Evolutionary conservation across 495 filamentous ascomycete species (phyloP), one percentile per base, ranked within the genome.

Genomic region (Haplographium delicatum): DNA sequence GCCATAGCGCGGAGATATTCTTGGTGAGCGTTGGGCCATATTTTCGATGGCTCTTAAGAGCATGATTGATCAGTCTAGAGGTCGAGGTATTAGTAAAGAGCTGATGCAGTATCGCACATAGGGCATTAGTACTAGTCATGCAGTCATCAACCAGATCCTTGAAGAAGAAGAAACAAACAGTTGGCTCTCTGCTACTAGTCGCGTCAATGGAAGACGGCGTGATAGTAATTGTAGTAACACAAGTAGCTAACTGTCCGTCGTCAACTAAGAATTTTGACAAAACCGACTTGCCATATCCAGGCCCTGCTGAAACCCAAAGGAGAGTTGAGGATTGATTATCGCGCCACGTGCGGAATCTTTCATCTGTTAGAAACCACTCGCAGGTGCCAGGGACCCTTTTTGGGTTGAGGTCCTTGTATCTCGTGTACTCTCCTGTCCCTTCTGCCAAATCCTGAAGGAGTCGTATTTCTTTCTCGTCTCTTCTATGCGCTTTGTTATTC

Each of bases 281-380:
- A 7, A 73, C 66, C 13, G 70, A 72, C 31, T 72, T 72, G 7
- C 71, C 68, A 45, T 65, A 71, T 5, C 68, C 68, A 13, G 68
- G 68, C 37, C 56, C 63, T 7, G 70, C 70, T 11, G 68, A 63
- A 10, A 74, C 53, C 68, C 63, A 72, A n/a, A 74, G 54, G 8
- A 72, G 52, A 50, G 53, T 51, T 7, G 65, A 60, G 1, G 28
- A 11, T 11, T 52, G 24, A 15, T 31, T 52, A 4, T 67, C 46
- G 6, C 57, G 59, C 69, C 65, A 73, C 4, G 44, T 42, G 6
- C 23, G 49, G 39, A 68, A 68, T 25, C 28, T 51, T 9, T 60
- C 34, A n/a, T 69, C 57, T 4, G 44, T 15, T 34, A 67, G 51
- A 43, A 68, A 68, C 68, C 70, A 73, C 35, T 69, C 53, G 41